A percentile compares a stretch with the other conserved stretches of the same genome.
These are phyloP conservation scores for Penicillium bovifimosum DNA, from an alignment of 495 filamentous ascomycete genomes.

Conservation along the genomic window DNA sequence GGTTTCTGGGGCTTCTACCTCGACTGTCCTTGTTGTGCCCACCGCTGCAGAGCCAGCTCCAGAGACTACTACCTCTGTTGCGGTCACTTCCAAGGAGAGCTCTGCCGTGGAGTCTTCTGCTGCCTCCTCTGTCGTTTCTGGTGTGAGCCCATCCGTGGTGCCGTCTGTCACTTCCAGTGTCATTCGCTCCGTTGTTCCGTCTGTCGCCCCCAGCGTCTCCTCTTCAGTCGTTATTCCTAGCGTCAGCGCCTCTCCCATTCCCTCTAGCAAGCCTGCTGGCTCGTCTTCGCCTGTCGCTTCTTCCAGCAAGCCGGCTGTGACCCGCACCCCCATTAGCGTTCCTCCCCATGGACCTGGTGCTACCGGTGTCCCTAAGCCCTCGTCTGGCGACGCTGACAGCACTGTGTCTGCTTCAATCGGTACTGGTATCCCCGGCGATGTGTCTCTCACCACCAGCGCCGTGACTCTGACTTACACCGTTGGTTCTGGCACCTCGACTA, in stretches of 20 bases:
- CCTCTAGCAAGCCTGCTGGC: background rate
- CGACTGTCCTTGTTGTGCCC: slow-evolving; percentile 13
- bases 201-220: background rate
- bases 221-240: background rate
- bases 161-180: background rate
- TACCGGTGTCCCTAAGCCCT: background rate
- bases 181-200: background rate
- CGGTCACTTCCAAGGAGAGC: background rate
- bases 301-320: slow-evolving; percentile 1
- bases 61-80: slow-evolving; percentile 6
- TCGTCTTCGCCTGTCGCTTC: background rate
- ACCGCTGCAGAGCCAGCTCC: slow-evolving; percentile 8
- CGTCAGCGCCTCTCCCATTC: background rate
- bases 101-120: slow-evolving; percentile 2
- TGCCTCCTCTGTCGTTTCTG: background rate
- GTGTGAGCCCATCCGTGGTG: too few relatives aligned
- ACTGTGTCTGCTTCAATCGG: slow-evolving; percentile 2
- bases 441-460: slow-evolving; percentile 27
- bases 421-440: slow-evolving; percentile 1
- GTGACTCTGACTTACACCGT: slow-evolving; percentile 57
- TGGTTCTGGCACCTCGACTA: slow-evolving; percentile 47
- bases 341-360: background rate
- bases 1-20: slow-evolving; percentile 11
- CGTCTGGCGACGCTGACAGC: background rate
- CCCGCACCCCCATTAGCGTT: slow-evolving; percentile 5